Conservation (phyloP, 495 filamentous ascomycete genomes). For the Amorphotheca resinae region DNA sequence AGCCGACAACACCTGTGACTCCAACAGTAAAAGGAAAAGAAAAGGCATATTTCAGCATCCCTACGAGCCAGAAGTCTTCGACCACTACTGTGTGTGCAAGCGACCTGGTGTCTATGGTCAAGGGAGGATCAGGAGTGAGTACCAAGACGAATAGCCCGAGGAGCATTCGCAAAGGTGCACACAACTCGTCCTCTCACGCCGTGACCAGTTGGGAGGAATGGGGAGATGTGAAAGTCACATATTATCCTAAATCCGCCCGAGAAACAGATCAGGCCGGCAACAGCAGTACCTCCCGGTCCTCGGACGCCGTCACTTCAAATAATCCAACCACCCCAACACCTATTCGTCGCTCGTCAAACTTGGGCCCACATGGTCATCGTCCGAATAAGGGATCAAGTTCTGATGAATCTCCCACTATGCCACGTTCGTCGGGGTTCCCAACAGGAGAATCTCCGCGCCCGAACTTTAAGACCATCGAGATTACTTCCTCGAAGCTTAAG, state of each 20-base stretch:
- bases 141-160: conserved; percentile 15
- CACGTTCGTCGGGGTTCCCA: conserved; percentile 17
- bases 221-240: conserved; percentile 51
- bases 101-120: conserved; percentile 58
- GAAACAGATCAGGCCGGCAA: conserved; percentile 13
- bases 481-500: conserved; percentile 52
- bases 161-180: conserved; percentile 6
- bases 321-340: conserved; percentile 44
- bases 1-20: conserved; percentile 33
- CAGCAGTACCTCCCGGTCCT: conserved; percentile 3
- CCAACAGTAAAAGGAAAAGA: conserved; percentile 58
- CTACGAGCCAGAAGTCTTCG: conserved; percentile 24
- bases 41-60: conserved; percentile 29
- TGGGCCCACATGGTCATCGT: conserved; percentile 19
- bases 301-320: conserved; percentile 9
- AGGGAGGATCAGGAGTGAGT: conserved; percentile 21
- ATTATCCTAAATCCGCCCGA: conserved; percentile 39
- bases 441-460: conserved; percentile 41
- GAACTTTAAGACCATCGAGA: conserved; percentile 50
- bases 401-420: conserved; percentile 11
- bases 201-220: conserved; percentile 48
- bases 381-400: conserved; percentile 12
- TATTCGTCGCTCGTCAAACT: conserved; percentile 25
- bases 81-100: conserved; percentile 53
- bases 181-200: background rate